Percentiles rank a stretch among this genome's conserved stretches.
phyloP scores from a whole-genome alignment of 345 rosid genomes.

The Arabis alpina region DNA sequence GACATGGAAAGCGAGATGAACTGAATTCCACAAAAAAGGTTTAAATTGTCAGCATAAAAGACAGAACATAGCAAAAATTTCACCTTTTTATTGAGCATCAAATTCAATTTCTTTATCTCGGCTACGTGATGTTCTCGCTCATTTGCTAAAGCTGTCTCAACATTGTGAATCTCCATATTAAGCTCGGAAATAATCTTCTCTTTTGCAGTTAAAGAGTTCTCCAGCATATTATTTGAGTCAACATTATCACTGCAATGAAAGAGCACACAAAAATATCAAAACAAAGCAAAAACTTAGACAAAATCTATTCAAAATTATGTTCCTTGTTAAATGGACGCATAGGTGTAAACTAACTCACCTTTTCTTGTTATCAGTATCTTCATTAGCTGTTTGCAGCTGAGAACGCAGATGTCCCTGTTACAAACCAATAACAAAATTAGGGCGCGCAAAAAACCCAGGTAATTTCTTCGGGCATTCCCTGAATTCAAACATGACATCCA shows the following conservation, averaged over 20 bases:
- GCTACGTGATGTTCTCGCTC: constrained; percentile 82
- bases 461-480: constrained; percentile 14
- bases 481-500: constrained; percentile 21
- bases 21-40: background rate
- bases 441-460: background rate
- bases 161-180: constrained; percentile 85
- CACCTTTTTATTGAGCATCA: constrained; percentile 77
- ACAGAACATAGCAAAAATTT: constrained; percentile 17
- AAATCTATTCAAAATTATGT: constrained; percentile 7
- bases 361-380: constrained; percentile 69
- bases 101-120: constrained; percentile 81
- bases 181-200: constrained; percentile 95
- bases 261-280: constrained; percentile 22
- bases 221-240: constrained; percentile 82
- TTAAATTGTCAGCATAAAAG: background rate
- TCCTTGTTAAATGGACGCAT: constrained; percentile 22
- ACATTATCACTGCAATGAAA: constrained; percentile 62
- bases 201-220: constrained; percentile 85
- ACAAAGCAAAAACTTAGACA: constrained; percentile 8
- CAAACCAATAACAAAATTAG: constrained; percentile 33
- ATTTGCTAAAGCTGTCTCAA: constrained; percentile 74
- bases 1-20: constrained; percentile 14
- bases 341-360: constrained; percentile 52
- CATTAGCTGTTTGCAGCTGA: constrained; percentile 86
- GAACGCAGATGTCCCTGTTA: constrained; percentile 81